A percentile compares a stretch with the other conserved stretches of the same genome.
phyloP scores from a whole-genome alignment of 2,329 filamentous ascomycete species.

The Fusarium illudens region DNA sequence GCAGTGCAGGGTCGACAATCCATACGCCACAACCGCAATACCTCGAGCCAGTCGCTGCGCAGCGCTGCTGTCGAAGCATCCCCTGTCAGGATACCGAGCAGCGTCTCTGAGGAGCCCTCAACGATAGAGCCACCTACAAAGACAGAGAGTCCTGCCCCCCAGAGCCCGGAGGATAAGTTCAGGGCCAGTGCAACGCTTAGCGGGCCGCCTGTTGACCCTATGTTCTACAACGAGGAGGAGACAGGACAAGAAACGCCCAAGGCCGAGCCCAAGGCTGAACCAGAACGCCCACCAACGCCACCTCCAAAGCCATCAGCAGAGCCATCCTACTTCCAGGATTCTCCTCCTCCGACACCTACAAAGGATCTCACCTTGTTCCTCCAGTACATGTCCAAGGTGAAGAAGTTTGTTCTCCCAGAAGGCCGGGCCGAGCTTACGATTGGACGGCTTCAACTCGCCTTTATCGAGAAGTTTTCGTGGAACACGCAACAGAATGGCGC shows the following conservation, averaged over 20 bases:
- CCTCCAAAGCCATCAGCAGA: conserved; percentile 54
- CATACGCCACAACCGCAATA: conserved; percentile 59
- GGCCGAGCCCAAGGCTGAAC: conserved; percentile 33
- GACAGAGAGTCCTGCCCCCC: conserved; percentile 51
- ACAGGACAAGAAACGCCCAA: conserved; percentile 28
- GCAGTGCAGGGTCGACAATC: conserved; percentile 66
- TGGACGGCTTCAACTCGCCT: conserved; percentile 88
- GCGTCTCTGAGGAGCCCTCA: conserved; percentile 69
- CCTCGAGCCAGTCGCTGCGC: conserved; percentile 55
- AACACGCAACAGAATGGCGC: conserved; percentile 94
- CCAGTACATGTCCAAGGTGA: conserved; percentile 96
- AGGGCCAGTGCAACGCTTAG: conserved; percentile 66
- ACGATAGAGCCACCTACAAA: conserved; percentile 35
- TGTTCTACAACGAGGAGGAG: conserved; percentile 40
- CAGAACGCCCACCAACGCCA: conserved; percentile 43
- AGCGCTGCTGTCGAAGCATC: conserved; percentile 61
- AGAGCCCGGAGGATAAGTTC: conserved; percentile 74
- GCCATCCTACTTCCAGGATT: conserved; percentile 65
- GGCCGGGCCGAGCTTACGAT: conserved; percentile 86
- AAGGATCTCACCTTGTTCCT: conserved; percentile 94
- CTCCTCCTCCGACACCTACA: conserved; percentile 70
- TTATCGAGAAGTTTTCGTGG: conserved; percentile 99
- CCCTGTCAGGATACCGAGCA: conserved; percentile 65
- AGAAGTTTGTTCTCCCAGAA: conserved; percentile 90
- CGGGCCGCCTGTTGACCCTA: conserved; percentile 62